Base-by-base conservation (phyloP, 345 rosid genomes). In the Hevea brasiliensis region DNA sequence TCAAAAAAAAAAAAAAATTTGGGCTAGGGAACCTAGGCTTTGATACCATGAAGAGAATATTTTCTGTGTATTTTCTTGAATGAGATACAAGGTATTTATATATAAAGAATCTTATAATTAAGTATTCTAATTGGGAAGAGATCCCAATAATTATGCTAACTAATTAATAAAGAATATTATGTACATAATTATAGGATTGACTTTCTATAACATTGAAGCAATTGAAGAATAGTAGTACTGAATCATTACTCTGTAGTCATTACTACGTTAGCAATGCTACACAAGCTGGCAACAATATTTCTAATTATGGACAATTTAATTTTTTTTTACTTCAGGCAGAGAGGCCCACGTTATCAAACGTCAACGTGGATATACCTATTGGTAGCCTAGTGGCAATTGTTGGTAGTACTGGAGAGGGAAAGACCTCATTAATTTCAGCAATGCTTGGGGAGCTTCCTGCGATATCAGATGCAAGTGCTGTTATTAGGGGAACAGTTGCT, bases 381-480 rank as follows among this genome's bases (percentile, higher is more conserved):
- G 99, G 99, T 29, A 90, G 93, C 88, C 84, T 95, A 78, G 98
- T 95, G 74, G 99, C 99, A 21, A 65, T 95, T 67, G 99, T 95
- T 83, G 99, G 99, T 61, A 84, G 98, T 79, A 92, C 99, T 27
- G 99, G 99, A 68, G 99, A 92, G 84, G 99, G 99, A 77, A 95
- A 95, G 83, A 93, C 99, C 67, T 92, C 99, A 5, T 84, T 95
- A 74, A 75, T 91, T 78, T 95, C 98, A 21, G 98, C 99, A 71
- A 93, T 95, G 97, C 97, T 95, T 45, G 98, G 99, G 78, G 99
- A 95, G 84, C 93, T 93, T 88, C 97, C 99, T 74, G 79, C 96
- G 41, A 62, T 80, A 56, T 85, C 92, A 57, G 89, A 89, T 76
- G 79, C 94, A 20, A 86, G 76, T 74, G 97, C 82, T 72, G 81